Evolutionary conservation across 441 rosid genomes (phyloP).

Genomic region (Euphorbia neoarborescens): DNA sequence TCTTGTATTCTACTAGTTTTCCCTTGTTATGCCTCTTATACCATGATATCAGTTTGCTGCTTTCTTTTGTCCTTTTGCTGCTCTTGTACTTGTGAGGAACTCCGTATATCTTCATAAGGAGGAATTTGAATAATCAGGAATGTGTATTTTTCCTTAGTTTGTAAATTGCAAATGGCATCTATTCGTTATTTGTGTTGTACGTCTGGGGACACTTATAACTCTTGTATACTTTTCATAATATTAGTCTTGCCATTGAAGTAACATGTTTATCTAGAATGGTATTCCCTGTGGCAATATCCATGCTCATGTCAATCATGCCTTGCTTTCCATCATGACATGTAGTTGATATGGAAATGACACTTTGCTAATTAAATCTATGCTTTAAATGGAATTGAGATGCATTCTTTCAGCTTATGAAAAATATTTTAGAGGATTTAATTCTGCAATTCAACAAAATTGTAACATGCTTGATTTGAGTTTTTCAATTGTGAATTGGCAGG

Average conservation of each 20-base stretch:
- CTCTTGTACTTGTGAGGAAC: neutral
- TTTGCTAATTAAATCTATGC: neutral
- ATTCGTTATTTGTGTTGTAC: neutral
- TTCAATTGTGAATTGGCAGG: neutral
- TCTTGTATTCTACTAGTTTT: neutral
- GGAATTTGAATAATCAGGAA: neutral
- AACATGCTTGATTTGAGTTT: neutral
- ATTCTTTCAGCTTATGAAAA: neutral
- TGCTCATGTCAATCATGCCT: neutral
- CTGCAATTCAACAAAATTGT: neutral
- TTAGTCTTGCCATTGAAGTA: neutral
- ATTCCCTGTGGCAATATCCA: neutral
- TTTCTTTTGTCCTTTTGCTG: neutral
- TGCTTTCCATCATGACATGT: neutral
- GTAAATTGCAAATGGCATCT: neutral
- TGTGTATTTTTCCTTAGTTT: neutral
- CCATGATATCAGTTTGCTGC: neutral
- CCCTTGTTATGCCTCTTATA: neutral
- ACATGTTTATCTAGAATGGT: neutral
- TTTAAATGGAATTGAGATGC: neutral
- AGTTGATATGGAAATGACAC: neutral
- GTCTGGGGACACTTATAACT: neutral
- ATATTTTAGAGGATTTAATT: neutral
- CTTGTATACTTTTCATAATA: neutral
- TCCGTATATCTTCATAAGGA: no score